A percentile compares a stretch with the other conserved stretches of the same genome.
These are phyloP conservation scores for Barnettozyma sp. DNA, from an alignment of 805 yeast species.

Conservation along the genomic window DNA sequence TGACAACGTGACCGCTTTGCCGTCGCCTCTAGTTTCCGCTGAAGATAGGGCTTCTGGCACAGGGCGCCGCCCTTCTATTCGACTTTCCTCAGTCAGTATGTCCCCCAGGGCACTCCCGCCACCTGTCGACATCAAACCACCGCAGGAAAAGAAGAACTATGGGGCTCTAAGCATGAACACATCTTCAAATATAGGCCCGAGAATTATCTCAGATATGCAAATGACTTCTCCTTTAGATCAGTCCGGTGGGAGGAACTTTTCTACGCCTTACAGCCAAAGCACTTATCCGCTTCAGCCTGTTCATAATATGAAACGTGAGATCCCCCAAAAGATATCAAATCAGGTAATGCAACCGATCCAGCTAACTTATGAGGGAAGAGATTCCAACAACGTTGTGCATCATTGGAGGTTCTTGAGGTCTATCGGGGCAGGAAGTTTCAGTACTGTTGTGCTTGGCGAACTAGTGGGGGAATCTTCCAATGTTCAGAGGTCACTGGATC, in stretches of 20 bases:
- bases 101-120: slow-evolving; percentile 5
- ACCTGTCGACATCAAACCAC: neutral
- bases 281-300: neutral
- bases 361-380: slow-evolving; percentile 14
- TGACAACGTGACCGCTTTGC: neutral
- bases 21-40: slow-evolving; percentile 1
- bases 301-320: neutral
- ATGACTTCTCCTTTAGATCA: neutral
- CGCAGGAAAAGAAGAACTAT: slow-evolving; percentile 12
- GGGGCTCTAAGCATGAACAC: slow-evolving; percentile 17
- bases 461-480: slow-evolving; percentile 13
- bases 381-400: slow-evolving; percentile 10
- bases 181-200: slow-evolving; percentile 1
- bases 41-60: neutral
- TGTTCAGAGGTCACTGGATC: slow-evolving; percentile 4
- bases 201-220: slow-evolving; percentile 3
- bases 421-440: slow-evolving; percentile 65
- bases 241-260: slow-evolving; percentile 17
- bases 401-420: slow-evolving; percentile 32
- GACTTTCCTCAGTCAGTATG: neutral
- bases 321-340: neutral
- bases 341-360: neutral
- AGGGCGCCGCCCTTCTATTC: slow-evolving; percentile 1
- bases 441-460: slow-evolving; percentile 50
- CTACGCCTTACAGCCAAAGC: slow-evolving; percentile 16